These are phyloP conservation scores for Dictyophora rubrovolvata DNA, from an alignment of 768 basidiomycete genomes.

Conservation along the genomic window DNA sequence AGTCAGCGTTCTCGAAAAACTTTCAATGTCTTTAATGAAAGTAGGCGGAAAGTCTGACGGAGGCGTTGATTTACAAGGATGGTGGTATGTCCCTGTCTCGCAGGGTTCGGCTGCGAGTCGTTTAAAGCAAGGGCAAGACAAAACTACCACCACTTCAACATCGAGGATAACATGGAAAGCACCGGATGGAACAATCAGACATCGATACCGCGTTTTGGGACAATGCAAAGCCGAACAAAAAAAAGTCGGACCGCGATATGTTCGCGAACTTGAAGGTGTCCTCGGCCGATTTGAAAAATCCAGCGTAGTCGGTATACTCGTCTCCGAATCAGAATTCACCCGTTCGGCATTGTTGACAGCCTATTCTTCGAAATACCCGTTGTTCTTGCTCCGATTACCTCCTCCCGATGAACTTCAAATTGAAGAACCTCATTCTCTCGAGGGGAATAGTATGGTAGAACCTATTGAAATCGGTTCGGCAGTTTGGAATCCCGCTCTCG, in stretches of 20 bases:
- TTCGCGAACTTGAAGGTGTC: slow-evolving; percentile 91
- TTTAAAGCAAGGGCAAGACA: not conserved
- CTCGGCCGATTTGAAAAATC: slow-evolving; percentile 35
- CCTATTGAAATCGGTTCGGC: slow-evolving; percentile 34
- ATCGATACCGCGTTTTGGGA: slow-evolving; percentile 64
- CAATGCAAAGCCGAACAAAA: slow-evolving; percentile 91
- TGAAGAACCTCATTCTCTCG: slow-evolving; percentile 6
- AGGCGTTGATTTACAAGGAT: slow-evolving; percentile 79
- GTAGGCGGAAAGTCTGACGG: slow-evolving; percentile 88
- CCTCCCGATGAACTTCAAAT: slow-evolving; percentile 18
- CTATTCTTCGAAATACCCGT: slow-evolving; percentile 64
- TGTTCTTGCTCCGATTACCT: slow-evolving; percentile 73
- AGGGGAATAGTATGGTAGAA: slow-evolving; percentile 4
- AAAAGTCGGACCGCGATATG: slow-evolving; percentile 65
- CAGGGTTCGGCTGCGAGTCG: not conserved
- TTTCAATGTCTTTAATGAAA: slow-evolving; percentile 72
- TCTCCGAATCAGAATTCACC: slow-evolving; percentile 78
- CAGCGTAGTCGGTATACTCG: slow-evolving; percentile 56
- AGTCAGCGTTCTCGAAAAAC: slow-evolving; percentile 45
- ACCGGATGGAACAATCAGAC: slow-evolving; percentile 18
- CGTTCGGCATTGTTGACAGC: slow-evolving; percentile 57
- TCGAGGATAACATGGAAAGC: slow-evolving; percentile 4
- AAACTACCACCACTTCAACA: not conserved
- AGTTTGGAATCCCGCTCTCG: slow-evolving; percentile 63
- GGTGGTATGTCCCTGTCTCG: slow-evolving; percentile 75